phyloP scores from a whole-genome alignment of 2,329 filamentous ascomycete species.

The Fusarium albidum region DNA sequence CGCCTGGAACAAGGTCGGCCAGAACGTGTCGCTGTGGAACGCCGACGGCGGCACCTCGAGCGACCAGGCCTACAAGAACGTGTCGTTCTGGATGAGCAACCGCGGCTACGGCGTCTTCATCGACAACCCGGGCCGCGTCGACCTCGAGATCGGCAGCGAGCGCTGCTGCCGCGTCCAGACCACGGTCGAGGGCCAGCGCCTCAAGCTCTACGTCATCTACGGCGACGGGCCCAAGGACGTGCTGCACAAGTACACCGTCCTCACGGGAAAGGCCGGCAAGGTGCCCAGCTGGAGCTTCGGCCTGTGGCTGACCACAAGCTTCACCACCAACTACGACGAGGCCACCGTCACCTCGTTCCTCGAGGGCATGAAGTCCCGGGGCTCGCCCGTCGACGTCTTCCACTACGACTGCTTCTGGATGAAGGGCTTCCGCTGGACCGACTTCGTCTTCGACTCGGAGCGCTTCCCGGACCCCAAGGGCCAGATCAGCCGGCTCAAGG shows the following conservation, averaged over 20 bases:
- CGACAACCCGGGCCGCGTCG: conserved; percentile 73
- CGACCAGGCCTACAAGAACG: conserved; percentile 77
- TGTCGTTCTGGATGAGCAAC: conserved; percentile 74
- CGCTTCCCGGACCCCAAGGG: conserved; percentile 74
- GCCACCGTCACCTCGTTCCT: conserved; percentile 72
- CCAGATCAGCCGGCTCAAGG: conserved; percentile 71
- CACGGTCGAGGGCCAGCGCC: conserved; percentile 70
- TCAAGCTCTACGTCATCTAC: conserved; percentile 80
- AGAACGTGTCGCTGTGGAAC: conserved; percentile 72
- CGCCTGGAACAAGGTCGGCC: conserved; percentile 78
- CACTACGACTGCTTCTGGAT: conserved; percentile 85
- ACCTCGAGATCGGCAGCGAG: conserved; percentile 78
- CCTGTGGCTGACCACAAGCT: conserved; percentile 79
- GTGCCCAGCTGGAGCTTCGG: conserved; percentile 80
- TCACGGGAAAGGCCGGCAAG: conserved; percentile 71
- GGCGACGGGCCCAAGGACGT: conserved; percentile 77
- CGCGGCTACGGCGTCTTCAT: conserved; percentile 82
- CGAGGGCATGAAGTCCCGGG: conserved; percentile 71
- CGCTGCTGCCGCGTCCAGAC: conserved; percentile 76
- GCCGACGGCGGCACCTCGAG: conserved; percentile 71
- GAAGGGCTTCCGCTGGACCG: conserved; percentile 78
- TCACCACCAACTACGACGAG: conserved; percentile 78
- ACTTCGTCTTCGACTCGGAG: conserved; percentile 74
- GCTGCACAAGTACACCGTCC: conserved; percentile 69
- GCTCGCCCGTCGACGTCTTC: conserved; percentile 74